These are phyloP conservation scores for Fonsecaea multimorphosa DNA, from an alignment of 2,329 filamentous ascomycete species.

Conservation along the genomic window DNA sequence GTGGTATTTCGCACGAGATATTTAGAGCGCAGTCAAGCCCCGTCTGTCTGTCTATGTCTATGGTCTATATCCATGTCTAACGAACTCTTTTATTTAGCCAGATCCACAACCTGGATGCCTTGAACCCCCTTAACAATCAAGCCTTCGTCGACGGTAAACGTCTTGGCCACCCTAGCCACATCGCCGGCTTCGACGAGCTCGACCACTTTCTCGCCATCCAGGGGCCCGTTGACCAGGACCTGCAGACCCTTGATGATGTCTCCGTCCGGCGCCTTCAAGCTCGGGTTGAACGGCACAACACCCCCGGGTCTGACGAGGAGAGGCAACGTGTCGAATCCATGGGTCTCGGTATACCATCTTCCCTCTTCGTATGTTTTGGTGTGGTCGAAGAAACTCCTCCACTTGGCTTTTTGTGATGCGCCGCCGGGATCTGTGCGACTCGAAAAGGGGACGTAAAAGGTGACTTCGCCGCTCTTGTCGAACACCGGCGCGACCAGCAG, in stretches of 20 bases:
- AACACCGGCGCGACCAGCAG: slow-evolving; percentile 70
- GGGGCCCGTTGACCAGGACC: slow-evolving; percentile 64
- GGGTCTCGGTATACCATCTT: slow-evolving; percentile 66
- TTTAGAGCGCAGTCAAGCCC: no score
- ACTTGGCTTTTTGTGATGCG: no score
- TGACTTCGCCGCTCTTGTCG: slow-evolving; percentile 65
- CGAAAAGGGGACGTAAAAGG: slow-evolving; percentile 65
- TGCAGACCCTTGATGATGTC: slow-evolving; percentile 35
- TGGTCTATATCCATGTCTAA: neutral
- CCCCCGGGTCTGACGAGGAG: slow-evolving; percentile 64
- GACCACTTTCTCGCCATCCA: slow-evolving; percentile 57
- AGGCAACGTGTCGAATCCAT: slow-evolving; percentile 64
- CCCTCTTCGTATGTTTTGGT: slow-evolving; percentile 47
- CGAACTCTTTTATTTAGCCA: slow-evolving; percentile 9
- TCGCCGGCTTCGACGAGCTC: slow-evolving; percentile 20
- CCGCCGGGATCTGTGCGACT: no score
- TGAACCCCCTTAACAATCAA: slow-evolving; percentile 7
- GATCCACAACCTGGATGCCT: slow-evolving; percentile 5
- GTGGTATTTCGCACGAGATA: no score
- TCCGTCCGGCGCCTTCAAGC: slow-evolving; percentile 63
- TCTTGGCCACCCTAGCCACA: slow-evolving; percentile 10
- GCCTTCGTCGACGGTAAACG: neutral
- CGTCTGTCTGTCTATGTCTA: neutral
- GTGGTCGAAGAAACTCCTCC: slow-evolving; percentile 57
- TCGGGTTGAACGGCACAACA: slow-evolving; percentile 50